Percentiles rank a stretch among this genome's conserved stretches.
These are phyloP conservation scores for Keithomyces neogunnii DNA, from an alignment of 2,329 filamentous ascomycete genomes.

Conservation along the genomic window DNA sequence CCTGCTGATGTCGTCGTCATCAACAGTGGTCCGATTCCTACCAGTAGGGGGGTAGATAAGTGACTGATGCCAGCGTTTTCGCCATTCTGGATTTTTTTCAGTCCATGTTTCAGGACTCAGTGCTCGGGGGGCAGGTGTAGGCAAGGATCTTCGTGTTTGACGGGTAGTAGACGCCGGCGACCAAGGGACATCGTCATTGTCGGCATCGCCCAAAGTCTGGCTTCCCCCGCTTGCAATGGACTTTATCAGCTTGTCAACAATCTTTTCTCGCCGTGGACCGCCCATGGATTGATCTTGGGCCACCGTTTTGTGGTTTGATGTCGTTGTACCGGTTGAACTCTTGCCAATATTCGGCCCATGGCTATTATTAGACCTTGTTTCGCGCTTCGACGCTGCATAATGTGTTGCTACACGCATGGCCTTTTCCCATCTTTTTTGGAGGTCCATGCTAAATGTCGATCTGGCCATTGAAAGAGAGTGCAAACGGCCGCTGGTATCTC, in stretches of 20 bases:
- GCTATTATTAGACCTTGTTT: background rate
- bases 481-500: background rate
- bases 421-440: slow-evolving; percentile 1
- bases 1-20: slow-evolving; percentile 63
- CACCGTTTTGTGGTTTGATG: background rate
- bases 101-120: slow-evolving; percentile 37
- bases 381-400: background rate
- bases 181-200: background rate
- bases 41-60: slow-evolving; percentile 53
- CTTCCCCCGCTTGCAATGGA: background rate
- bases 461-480: background rate
- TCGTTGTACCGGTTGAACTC: background rate
- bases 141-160: slow-evolving; percentile 16
- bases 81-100: slow-evolving; percentile 40
- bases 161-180: slow-evolving; percentile 12
- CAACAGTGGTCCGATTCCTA: slow-evolving; percentile 55
- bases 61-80: slow-evolving; percentile 43
- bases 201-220: background rate
- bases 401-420: slow-evolving; percentile 5
- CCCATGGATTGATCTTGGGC: background rate
- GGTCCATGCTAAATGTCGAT: background rate
- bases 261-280: background rate
- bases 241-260: slow-evolving; percentile 2
- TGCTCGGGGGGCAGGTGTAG: slow-evolving; percentile 6
- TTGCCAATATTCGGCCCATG: background rate